Evolutionary conservation across 352 stramenopile species (phyloP), one percentile per base, ranked within the genome.

Genomic region (Pelagophyceae sp.): DNA sequence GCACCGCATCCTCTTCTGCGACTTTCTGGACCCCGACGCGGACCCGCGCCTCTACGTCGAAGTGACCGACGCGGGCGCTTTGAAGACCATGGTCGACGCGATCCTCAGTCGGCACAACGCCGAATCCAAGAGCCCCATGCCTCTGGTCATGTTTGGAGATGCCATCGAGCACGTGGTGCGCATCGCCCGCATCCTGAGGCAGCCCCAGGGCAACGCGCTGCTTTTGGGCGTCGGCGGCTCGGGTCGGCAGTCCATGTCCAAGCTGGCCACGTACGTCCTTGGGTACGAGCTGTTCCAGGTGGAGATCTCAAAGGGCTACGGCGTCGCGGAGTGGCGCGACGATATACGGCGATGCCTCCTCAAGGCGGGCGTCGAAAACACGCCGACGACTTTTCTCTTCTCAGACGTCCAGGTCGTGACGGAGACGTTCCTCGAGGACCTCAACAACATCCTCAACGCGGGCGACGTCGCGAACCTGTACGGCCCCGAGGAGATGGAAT

Each of bases 391-490:
- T 0, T 98, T 98, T 65, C 82, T 98, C 1, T 98, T 98, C 78
- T 95, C 88, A 0, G 93, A 97, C 79, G 93, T 95, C 0, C 92
- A 97, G 78, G 96, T 98, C 77, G 91, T 97, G 0, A 86, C 96
- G 75, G 92, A 97, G 74, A 88, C 91, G 20, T 97, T 98, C 91
- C 81, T 98, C 0, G 94, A 98, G 83, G 94, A 98, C 80, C 94
- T 98, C 78, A 98, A 98, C 84, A 95, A 91, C 80, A 92, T 98
- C 15, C 85, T 98, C 0, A 98, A 98, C 83, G 94, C 89, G 35
- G 93, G 76, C 33, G 91, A 96, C 77, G 90, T 96, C 0, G 91
- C 91, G 0, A 96, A 96, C 74, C 77, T 97, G 78, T 97, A 97
- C 76, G 90, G 85, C 0, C 80, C 89, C 0, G 93, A 97, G 82